Percentiles rank a stretch among this genome's conserved stretches.
Conservation (phyloP, 306 rosid genomes). For the Citrullus colocynthis region DNA sequence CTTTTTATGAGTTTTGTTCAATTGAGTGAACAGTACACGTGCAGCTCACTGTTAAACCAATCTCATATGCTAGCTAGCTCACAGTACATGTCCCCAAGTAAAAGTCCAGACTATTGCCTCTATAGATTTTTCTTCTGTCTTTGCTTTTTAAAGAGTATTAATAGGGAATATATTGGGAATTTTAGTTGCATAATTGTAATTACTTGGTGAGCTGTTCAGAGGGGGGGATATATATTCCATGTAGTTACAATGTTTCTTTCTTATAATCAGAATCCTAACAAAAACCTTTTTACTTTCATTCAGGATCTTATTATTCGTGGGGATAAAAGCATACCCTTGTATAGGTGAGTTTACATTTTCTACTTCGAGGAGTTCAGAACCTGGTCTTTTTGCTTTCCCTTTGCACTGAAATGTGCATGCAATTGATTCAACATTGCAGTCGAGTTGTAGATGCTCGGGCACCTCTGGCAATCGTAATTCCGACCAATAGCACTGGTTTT, state of each 20-base stretch:
- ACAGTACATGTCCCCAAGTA: not conserved
- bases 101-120: not conserved
- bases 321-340: conserved; percentile 67
- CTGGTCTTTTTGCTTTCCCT: conserved; percentile 7
- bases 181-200: not conserved
- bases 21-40: not conserved
- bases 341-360: conserved; percentile 45
- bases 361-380: not conserved
- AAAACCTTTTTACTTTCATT: not conserved
- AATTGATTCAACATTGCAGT: conserved; percentile 49
- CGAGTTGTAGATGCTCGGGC: conserved; percentile 72
- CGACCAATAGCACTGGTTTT: conserved; percentile 37
- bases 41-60: not conserved
- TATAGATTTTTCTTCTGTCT: not conserved
- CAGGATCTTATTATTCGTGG: conserved; percentile 91
- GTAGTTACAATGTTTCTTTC: not conserved
- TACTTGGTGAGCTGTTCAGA: not conserved
- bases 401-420: conserved; percentile 15
- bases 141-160: not conserved
- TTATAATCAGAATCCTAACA: not conserved
- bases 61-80: not conserved
- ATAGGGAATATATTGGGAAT: not conserved
- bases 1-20: not conserved
- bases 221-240: not conserved
- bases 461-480: conserved; percentile 67